phyloP scores from a whole-genome alignment of 2,329 filamentous ascomycete species.

The Clonostachys rosea region DNA sequence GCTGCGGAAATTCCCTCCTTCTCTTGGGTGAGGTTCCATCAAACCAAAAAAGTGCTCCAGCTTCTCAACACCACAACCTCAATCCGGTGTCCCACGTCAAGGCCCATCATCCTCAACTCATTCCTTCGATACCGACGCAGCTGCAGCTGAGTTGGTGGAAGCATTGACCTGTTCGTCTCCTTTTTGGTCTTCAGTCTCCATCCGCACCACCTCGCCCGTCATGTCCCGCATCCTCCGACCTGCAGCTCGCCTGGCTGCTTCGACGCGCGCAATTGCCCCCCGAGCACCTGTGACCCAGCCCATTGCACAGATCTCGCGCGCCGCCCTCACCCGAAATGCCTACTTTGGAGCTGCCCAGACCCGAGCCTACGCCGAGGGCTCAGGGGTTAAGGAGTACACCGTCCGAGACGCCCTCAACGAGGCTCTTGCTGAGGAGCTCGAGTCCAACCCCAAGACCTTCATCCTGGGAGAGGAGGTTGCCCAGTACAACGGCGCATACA shows the following conservation, averaged over 20 bases:
- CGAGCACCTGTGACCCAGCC: conserved; percentile 25
- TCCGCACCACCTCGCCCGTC: no score
- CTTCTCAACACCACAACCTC: background rate
- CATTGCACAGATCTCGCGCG: conserved; percentile 27
- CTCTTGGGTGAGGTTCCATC: background rate
- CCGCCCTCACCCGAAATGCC: conserved; percentile 28
- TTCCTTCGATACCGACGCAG: no score
- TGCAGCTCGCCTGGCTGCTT: conserved; percentile 40
- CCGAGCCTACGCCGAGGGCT: conserved; percentile 48
- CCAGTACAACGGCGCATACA: conserved; percentile 99
- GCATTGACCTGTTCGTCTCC: no score
- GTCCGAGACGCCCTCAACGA: conserved; percentile 97
- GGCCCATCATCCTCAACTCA: conserved; percentile 6
- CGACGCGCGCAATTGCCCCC: conserved; percentile 28
- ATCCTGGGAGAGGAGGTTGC: conserved; percentile 96
- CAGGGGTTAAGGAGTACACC: conserved; percentile 83
- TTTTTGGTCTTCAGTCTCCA: no score
- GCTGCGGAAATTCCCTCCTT: background rate
- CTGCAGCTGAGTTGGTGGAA: no score
- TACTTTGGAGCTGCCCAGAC: conserved; percentile 27
- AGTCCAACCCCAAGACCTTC: conserved; percentile 91
- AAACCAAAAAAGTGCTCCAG: background rate
- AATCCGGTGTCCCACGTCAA: background rate
- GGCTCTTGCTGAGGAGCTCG: conserved; percentile 95
- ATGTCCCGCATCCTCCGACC: conserved; percentile 50